A percentile compares a stretch with the other conserved stretches of the same genome.
Evolutionary conservation across 805 yeast species (phyloP).

Genomic region (Citeromyces nyonsensis): DNA sequence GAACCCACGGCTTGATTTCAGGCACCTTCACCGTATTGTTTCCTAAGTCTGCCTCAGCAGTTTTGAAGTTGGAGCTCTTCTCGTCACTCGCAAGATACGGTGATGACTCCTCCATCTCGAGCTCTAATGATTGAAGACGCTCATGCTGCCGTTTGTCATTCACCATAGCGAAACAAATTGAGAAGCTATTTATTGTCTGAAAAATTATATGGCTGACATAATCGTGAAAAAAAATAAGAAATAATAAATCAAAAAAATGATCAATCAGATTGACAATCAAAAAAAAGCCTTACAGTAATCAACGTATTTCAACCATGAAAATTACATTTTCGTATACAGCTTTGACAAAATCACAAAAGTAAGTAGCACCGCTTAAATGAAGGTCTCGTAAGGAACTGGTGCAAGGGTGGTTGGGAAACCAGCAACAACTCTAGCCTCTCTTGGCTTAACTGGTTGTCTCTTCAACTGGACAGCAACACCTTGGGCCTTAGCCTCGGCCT

Average conservation of each 20-base stretch:
- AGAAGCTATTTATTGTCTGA: not conserved
- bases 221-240: not conserved
- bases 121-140: conserved; percentile 1
- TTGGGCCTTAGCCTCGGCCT: conserved; percentile 86
- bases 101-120: conserved; percentile 23
- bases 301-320: conserved; percentile 3
- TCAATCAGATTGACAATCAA: conserved; percentile 1
- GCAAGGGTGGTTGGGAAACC: conserved; percentile 94
- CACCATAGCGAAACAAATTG: not conserved
- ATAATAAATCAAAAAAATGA: conserved; percentile 2
- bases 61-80: conserved; percentile 37
- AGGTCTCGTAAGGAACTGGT: conserved; percentile 99
- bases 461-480: conserved; percentile 74
- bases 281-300: conserved; percentile 2
- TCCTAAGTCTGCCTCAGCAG: conserved; percentile 2
- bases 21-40: not conserved
- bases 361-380: conserved; percentile 46
- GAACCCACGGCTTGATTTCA: conserved; percentile 46
- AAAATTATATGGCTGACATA: not conserved
- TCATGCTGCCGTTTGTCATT: not conserved
- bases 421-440: conserved; percentile 76
- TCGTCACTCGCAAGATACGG: conserved; percentile 63
- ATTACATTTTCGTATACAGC: conserved; percentile 4
- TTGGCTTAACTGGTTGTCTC: conserved; percentile 98
- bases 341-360: conserved; percentile 2